Conservation (phyloP, 2,329 filamentous ascomycete species). For the Colletotrichum lindemuthianum region DNA sequence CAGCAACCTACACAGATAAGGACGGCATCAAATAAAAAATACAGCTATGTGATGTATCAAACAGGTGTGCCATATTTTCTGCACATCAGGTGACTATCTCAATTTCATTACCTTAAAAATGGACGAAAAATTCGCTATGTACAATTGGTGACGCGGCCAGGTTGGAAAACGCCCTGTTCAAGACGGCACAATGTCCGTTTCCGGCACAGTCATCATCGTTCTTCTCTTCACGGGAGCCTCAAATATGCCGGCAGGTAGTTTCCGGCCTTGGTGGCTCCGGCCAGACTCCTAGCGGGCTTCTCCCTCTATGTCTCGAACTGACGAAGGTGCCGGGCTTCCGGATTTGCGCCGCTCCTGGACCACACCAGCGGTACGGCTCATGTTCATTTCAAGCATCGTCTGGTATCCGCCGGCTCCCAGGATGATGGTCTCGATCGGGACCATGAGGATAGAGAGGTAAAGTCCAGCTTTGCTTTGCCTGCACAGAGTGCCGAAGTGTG, state of each 20-base stretch:
- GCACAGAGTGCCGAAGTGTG: slow-evolving; percentile 67
- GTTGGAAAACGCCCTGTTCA: not conserved
- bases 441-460: slow-evolving; percentile 64
- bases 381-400: slow-evolving; percentile 55
- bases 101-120: too few species aligned
- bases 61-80: too few species aligned
- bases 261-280: not conserved
- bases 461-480: slow-evolving; percentile 64
- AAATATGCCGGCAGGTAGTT: not conserved
- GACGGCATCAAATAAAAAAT: not conserved
- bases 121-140: not conserved
- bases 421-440: slow-evolving; percentile 64
- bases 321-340: slow-evolving; percentile 41
- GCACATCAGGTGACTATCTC: too few species aligned
- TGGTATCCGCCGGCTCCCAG: slow-evolving; percentile 59
- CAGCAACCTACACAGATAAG: too few species aligned
- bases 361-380: slow-evolving; percentile 44
- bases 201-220: slow-evolving; percentile 7
- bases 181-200: slow-evolving; percentile 9
- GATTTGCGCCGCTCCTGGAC: slow-evolving; percentile 45
- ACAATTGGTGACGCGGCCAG: slow-evolving; percentile 10
- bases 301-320: slow-evolving; percentile 25
- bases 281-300: slow-evolving; percentile 7
- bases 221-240: not conserved
- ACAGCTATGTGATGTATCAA: not conserved